These are phyloP conservation scores for Ganoderma multipileum DNA, from an alignment of 1,284 basidiomycete species.

Conservation along the genomic window DNA sequence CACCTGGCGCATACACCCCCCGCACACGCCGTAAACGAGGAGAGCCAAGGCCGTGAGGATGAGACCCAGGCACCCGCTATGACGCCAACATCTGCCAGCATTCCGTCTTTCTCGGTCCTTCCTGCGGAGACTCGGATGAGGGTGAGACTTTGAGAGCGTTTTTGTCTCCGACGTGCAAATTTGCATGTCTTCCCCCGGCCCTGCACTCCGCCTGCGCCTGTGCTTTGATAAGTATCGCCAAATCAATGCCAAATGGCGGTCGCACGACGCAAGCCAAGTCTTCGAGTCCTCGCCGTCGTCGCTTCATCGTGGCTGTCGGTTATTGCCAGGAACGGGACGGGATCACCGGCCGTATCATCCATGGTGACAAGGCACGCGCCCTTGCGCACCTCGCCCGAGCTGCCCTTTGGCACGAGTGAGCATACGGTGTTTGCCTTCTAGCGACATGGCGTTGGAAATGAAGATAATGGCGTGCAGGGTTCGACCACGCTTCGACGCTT, in stretches of 20 bases:
- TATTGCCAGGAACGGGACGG: background rate
- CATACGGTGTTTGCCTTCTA: background rate
- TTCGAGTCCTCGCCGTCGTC: background rate
- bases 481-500: too few relatives aligned
- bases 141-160: too few relatives aligned
- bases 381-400: background rate
- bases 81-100: background rate
- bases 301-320: background rate
- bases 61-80: background rate
- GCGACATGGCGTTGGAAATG: background rate
- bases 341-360: background rate
- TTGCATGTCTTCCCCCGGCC: too few relatives aligned
- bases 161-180: too few relatives aligned
- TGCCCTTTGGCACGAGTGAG: background rate
- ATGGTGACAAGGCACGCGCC: background rate
- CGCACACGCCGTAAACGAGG: too few relatives aligned
- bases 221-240: too few relatives aligned
- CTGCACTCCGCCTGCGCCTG: too few relatives aligned
- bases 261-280: background rate
- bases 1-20: too few relatives aligned
- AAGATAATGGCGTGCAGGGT: background rate
- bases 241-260: too few relatives aligned
- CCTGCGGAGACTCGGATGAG: background rate
- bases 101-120: background rate
- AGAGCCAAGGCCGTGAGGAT: too few relatives aligned